Evolutionary conservation across 805 yeast species (phyloP).

Genomic region (Lipomyces mesembrius): DNA sequence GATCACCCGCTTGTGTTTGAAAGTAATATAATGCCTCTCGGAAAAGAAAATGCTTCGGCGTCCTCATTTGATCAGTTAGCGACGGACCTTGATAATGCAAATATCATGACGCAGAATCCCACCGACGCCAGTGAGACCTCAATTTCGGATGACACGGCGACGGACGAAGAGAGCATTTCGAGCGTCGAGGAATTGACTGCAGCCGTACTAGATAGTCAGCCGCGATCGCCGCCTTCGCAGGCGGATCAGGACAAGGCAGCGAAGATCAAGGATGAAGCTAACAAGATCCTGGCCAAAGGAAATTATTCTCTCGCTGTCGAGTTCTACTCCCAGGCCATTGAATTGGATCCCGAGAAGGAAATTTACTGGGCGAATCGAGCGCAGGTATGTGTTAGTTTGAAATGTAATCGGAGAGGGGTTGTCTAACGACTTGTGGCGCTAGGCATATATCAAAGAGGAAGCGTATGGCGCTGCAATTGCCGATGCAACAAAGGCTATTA

Average conservation of each 20-base stretch:
- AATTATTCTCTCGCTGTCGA: conserved; percentile 73
- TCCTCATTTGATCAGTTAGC: conserved; percentile 8
- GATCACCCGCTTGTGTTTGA: not conserved
- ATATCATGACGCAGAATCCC: conserved; percentile 1
- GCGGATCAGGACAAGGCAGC: conserved; percentile 75
- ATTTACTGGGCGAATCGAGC: conserved; percentile 93
- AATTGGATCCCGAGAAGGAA: conserved; percentile 71
- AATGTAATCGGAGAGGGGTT: conserved; percentile 28
- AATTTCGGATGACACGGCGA: not conserved
- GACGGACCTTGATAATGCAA: conserved; percentile 2
- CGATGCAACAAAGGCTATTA: conserved; percentile 77
- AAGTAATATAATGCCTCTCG: not conserved
- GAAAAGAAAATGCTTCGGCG: not conserved
- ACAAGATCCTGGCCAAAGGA: conserved; percentile 79
- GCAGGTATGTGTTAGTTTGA: conserved; percentile 17
- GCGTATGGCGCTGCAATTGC: conserved; percentile 80
- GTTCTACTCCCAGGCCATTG: conserved; percentile 81
- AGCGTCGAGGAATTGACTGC: conserved; percentile 15
- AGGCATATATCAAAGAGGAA: conserved; percentile 83
- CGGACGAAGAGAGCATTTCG: conserved; percentile 15
- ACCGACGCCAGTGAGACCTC: conserved; percentile 2
- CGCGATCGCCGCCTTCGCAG: conserved; percentile 31
- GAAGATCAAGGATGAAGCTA: conserved; percentile 80
- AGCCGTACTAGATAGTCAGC: not conserved
- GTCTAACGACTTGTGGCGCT: not conserved